Evolutionary conservation across 148 eudicot genomes (phyloP), one percentile per base, ranked within the genome.

Genomic region (Polygonum aviculare): DNA sequence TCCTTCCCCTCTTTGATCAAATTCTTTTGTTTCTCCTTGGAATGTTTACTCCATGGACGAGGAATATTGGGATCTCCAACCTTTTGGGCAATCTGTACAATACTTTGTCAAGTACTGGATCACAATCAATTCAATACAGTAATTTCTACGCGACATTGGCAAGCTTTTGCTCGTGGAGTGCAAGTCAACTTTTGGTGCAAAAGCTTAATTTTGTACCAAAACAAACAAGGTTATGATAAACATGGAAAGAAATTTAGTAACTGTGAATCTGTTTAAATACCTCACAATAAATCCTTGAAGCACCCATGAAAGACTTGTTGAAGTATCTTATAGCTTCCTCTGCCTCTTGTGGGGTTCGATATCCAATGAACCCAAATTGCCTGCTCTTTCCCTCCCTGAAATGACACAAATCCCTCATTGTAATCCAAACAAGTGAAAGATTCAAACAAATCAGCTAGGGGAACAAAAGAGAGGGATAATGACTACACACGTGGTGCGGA

Each of bases 321-420:
- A 95, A 95, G 82, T 87, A 95, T 41, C 82, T 85, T 39, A 92
- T 72, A 77, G 99, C 99, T 80, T 86, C 87, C 52, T 83, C 78
- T 1, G 99, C 99, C 86, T 95, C 97, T 35, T 81, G 79, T 78
- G 83, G 91, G 0, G 96, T 89, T 41, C 97, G 83, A 54, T 77
- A 95, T 39, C 99, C 99, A 77, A 95, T 83, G 79, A 90, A 95
- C 12, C 96, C 99, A 82, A 95, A 95, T 50, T 91, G 91, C 57
- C 99, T 79, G 82, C 91, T 92, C 85, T 92, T 92, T 33, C 98
- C 98, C 79, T 92, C 94, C 72, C 98, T 95, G 83, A 63, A 49
- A 77, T 75, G 50, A 71, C 40, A 63, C 41, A 36, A 38, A 2
- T n/a, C 19, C 19, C 5, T 10, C 3, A 67, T 38, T 38, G 72